Evolutionary conservation across 2,329 filamentous ascomycete species (phyloP).

Genomic region (Colletotrichum viniferum): DNA sequence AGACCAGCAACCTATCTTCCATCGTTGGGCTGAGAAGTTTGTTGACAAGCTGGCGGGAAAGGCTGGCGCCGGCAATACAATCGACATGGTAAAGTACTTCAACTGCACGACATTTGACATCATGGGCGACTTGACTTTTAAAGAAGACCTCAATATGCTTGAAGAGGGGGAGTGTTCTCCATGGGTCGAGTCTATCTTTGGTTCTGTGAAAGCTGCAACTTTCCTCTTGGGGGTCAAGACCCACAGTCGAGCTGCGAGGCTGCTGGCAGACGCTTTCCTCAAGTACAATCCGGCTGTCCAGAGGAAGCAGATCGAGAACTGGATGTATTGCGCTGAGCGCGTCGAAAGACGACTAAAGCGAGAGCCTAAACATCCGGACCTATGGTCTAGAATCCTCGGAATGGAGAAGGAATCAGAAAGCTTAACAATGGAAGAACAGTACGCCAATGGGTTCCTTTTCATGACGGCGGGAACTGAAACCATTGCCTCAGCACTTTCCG

Average conservation of each 20-base stretch:
- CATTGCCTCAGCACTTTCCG: neutral
- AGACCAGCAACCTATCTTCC: neutral
- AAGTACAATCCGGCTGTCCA: neutral
- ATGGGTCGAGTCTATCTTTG: constrained; percentile 2
- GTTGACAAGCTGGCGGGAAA: neutral
- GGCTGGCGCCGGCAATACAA: neutral
- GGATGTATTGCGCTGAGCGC: neutral
- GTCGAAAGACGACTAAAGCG: neutral
- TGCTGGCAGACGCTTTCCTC: neutral
- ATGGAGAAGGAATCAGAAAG: neutral
- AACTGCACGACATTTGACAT: neutral
- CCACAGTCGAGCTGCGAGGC: neutral
- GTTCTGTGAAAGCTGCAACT: neutral
- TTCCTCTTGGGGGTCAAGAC: neutral
- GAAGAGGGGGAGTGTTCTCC: neutral
- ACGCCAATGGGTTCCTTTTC: neutral
- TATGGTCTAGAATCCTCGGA: neutral
- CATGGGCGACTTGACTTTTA: neutral
- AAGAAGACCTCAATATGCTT: neutral
- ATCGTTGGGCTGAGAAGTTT: neutral
- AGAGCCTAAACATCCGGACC: neutral
- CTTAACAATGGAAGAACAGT: neutral
- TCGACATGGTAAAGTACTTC: neutral
- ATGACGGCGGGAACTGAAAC: constrained; percentile 5
- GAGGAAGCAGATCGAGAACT: neutral